These are phyloP conservation scores for Periglandula ipomoeae DNA, from an alignment of 2,329 filamentous ascomycete species.

Conservation along the genomic window DNA sequence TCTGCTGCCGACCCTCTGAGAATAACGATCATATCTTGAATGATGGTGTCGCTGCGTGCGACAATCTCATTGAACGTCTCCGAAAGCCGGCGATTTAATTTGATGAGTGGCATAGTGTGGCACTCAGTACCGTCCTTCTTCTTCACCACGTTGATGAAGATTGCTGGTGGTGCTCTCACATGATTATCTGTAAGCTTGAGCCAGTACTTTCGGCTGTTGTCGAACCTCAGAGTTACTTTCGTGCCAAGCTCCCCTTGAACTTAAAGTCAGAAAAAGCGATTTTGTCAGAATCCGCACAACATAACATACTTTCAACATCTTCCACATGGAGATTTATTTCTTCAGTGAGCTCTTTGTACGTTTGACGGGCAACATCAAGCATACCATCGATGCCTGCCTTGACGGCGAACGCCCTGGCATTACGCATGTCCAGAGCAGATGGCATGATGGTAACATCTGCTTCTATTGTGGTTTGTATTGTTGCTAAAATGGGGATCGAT, in stretches of 20 bases:
- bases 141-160: slow-evolving; percentile 68
- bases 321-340: slow-evolving; percentile 66
- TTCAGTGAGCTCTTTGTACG: slow-evolving; percentile 79
- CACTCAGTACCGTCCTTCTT: slow-evolving; percentile 76
- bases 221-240: slow-evolving; percentile 61
- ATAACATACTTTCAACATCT: slow-evolving; percentile 51
- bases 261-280: background rate
- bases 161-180: slow-evolving; percentile 44
- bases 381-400: slow-evolving; percentile 77
- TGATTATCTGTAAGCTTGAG: slow-evolving; percentile 62
- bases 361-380: slow-evolving; percentile 78
- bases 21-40: slow-evolving; percentile 62
- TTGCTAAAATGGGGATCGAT: slow-evolving; percentile 47
- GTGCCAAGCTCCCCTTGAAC: slow-evolving; percentile 47
- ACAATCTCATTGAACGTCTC: slow-evolving; percentile 80
- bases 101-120: slow-evolving; percentile 75
- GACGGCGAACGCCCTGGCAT: slow-evolving; percentile 85
- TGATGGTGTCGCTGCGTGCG: slow-evolving; percentile 67
- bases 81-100: slow-evolving; percentile 67
- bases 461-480: slow-evolving; percentile 67
- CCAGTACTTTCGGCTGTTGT: slow-evolving; percentile 71
- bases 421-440: slow-evolving; percentile 73
- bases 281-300: background rate
- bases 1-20: slow-evolving; percentile 62
- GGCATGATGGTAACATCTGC: slow-evolving; percentile 71